Evolutionary conservation across 208 protist species (phyloP), one percentile per base, ranked within the genome.

Genomic region (Trypanosoma congolense): DNA sequence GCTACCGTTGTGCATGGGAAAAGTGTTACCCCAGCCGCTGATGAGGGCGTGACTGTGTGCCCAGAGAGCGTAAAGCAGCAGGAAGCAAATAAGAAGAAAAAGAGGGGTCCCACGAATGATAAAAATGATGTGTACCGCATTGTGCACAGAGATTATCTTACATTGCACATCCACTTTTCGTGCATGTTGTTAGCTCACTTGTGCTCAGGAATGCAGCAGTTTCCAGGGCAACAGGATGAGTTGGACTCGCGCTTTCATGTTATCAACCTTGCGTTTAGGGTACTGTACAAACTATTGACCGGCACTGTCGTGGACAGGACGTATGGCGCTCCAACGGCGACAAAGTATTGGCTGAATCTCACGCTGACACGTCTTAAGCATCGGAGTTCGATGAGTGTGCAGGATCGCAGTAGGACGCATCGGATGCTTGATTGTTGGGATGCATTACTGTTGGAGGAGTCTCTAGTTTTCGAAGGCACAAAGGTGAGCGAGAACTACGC

Each of bases 101-200:
- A 33, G 12, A 21, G 0, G 21, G 42, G 42, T 30, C 29, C 33
- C 18, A 10, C 25, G 35, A 29, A 9, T 5, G 41, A 47, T 38
- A 45, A n/a, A 0, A 43, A 40, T 56, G 35, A 25, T 41, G 2
- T 45, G 2, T 52, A 29, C 36, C 38, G 26, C 40, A 14, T 44
- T 16, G 21, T 56, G 12, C 62, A 69, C 12, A 26, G 62, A n/a
- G 62, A 61, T 28, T 51, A 47, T 41, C 38, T 56, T 43, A 38
- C 30, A 4, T 22, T 69, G 18, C 49, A 60, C 31, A 18, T 62
- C 24, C 62, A 69, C 28, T 55, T 57, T 43, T 22, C 62, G 1
- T 69, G 62, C 29, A 57, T 61, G 38, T 41, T 69, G 6, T 40
- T 69, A 10, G 62, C 59, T 25, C 53, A 69, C 31, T n/a, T 69